Percentiles rank a stretch among this genome's conserved stretches.
Evolutionary conservation across 1,284 basidiomycete genomes (phyloP).

Genomic region (Thecaphora thlaspeos): DNA sequence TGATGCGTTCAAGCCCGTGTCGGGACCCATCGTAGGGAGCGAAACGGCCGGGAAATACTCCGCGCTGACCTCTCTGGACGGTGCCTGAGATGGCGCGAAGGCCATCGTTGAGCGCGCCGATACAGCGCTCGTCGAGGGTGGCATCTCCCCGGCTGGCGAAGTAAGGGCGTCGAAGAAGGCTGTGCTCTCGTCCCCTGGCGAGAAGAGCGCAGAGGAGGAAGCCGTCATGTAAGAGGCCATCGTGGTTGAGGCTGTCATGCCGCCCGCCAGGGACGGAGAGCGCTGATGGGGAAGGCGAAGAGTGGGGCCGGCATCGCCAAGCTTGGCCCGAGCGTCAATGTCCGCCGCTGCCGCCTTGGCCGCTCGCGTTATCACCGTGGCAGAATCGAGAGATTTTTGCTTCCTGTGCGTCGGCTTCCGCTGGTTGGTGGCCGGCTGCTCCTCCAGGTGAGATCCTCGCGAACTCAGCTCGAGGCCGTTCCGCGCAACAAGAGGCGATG

Average conservation of each 20-base stretch:
- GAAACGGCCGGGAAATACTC: too few relatives aligned
- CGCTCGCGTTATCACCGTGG: conserved; percentile 16
- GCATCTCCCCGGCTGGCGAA: conserved; percentile 10
- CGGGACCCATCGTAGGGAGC: too few relatives aligned
- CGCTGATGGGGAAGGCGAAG: background rate
- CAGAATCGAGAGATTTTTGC: conserved; percentile 18
- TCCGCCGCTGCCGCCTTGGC: conserved; percentile 13
- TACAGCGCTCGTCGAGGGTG: background rate
- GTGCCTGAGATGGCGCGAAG: too few relatives aligned
- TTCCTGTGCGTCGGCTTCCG: conserved; percentile 12
- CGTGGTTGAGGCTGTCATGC: background rate
- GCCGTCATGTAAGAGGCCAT: background rate
- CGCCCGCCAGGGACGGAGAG: background rate
- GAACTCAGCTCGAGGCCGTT: too few relatives aligned
- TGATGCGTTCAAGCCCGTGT: too few relatives aligned
- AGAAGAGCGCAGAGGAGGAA: conserved; percentile 1
- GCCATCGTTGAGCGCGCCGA: background rate
- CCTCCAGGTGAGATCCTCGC: too few relatives aligned
- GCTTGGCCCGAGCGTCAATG: conserved; percentile 6
- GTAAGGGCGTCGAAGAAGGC: conserved; percentile 23
- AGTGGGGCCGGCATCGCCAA: too few relatives aligned
- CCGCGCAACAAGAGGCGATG: too few relatives aligned
- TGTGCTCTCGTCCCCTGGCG: conserved; percentile 15
- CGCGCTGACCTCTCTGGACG: too few relatives aligned
- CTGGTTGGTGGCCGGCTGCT: too few relatives aligned